Evolutionary conservation across 176 grass and related monocot genomes (phyloP).

Genomic region (Pontederia paniculata): DNA sequence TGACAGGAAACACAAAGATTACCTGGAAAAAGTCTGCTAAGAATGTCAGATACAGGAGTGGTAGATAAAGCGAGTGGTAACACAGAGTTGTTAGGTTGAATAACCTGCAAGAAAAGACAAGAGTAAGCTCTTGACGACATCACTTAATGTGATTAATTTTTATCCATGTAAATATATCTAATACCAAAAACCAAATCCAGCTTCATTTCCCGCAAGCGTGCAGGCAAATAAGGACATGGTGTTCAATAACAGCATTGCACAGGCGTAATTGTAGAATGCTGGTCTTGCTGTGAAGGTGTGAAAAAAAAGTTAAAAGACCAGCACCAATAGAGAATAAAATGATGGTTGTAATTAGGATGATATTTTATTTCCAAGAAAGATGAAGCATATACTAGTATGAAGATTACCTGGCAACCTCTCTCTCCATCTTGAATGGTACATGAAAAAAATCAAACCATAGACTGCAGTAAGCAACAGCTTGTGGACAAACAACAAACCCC

Average conservation of each 20-base stretch:
- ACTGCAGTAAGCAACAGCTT: constrained; percentile 84
- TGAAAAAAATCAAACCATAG: constrained; percentile 75
- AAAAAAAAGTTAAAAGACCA: constrained; percentile 19
- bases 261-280: constrained; percentile 89
- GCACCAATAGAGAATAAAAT: constrained; percentile 14
- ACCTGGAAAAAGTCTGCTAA: constrained; percentile 98
- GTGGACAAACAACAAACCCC: constrained; percentile 78
- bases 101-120: constrained; percentile 44
- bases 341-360: background rate
- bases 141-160: constrained; percentile 2
- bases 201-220: constrained; percentile 58
- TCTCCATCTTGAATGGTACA: constrained; percentile 96
- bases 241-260: constrained; percentile 76
- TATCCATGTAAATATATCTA: constrained; percentile 9
- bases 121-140: background rate
- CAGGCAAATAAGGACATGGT: constrained; percentile 64
- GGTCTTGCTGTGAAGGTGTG: constrained; percentile 66
- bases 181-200: constrained; percentile 91
- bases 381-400: background rate
- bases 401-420: constrained; percentile 78
- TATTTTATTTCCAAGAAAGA: background rate
- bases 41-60: constrained; percentile 83
- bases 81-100: constrained; percentile 71
- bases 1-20: constrained; percentile 29
- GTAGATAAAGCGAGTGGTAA: constrained; percentile 97